Evolutionary conservation across 768 basidiomycete species (phyloP).

Genomic region (Sarcodon aspratus): DNA sequence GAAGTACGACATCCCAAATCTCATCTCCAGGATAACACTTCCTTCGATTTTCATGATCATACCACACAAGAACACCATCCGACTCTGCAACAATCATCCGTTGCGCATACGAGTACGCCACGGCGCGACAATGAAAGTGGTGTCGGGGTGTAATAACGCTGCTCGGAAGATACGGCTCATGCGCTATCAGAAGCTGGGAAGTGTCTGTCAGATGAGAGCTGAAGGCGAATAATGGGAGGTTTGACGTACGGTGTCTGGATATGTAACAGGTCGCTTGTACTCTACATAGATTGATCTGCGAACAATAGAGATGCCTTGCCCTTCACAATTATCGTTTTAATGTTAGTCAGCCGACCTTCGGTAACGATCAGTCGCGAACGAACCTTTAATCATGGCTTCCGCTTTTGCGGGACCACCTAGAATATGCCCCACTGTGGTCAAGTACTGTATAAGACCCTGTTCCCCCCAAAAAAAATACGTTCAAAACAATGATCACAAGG

Average conservation of each 20-base stretch:
- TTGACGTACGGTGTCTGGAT: slow-evolving; percentile 53
- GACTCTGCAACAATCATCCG: slow-evolving; percentile 52
- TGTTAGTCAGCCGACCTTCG: too few species aligned
- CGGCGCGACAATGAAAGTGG: slow-evolving; percentile 39
- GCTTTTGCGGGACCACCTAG: slow-evolving; percentile 48
- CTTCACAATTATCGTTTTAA: slow-evolving; percentile 10
- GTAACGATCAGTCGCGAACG: too few species aligned
- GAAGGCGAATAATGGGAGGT: not conserved
- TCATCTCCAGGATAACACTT: slow-evolving; percentile 54
- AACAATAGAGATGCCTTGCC: slow-evolving; percentile 59
- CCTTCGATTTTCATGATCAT: slow-evolving; percentile 56
- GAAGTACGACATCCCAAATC: slow-evolving; percentile 18
- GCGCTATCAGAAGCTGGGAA: slow-evolving; percentile 50
- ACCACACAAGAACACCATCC: slow-evolving; percentile 65
- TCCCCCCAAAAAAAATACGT: slow-evolving; percentile 59
- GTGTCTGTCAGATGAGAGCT: not conserved
- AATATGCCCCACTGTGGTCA: slow-evolving; percentile 41
- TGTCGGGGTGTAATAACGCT: not conserved
- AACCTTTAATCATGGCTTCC: slow-evolving; percentile 37
- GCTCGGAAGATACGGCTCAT: slow-evolving; percentile 28
- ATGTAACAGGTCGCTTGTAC: slow-evolving; percentile 62
- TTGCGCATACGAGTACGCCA: slow-evolving; percentile 57
- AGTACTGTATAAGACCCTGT: slow-evolving; percentile 65
- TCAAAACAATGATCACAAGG: not conserved
- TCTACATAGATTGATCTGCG: slow-evolving; percentile 60